phyloP scores from a whole-genome alignment of 2,329 filamentous ascomycete species.

The Epichloe glyceriae region DNA sequence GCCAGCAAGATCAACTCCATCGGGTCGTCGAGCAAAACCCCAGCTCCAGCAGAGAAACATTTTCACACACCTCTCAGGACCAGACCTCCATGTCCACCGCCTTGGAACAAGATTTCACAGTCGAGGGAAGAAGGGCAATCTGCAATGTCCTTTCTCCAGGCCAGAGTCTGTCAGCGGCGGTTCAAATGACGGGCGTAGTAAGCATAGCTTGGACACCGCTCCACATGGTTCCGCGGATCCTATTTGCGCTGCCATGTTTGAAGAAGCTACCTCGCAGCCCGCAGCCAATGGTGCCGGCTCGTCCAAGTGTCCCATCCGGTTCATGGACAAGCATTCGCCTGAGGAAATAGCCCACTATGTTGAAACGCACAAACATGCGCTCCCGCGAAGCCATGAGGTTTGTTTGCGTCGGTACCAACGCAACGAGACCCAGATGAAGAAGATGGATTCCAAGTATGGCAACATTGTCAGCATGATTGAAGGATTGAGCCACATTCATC shows the following conservation, averaged over 20 bases:
- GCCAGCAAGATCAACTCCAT: slow-evolving; percentile 38
- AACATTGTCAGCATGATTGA: slow-evolving; percentile 90
- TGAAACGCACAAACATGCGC: slow-evolving; percentile 87
- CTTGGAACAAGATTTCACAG: slow-evolving; percentile 84
- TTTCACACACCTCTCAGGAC: slow-evolving; percentile 30
- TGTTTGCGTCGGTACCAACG: slow-evolving; percentile 83
- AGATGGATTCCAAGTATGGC: slow-evolving; percentile 89
- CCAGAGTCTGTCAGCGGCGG: slow-evolving; percentile 23
- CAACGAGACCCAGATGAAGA: slow-evolving; percentile 71
- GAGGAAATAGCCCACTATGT: slow-evolving; percentile 91
- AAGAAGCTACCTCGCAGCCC: slow-evolving; percentile 42
- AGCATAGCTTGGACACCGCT: slow-evolving; percentile 22
- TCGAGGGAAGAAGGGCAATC: slow-evolving; percentile 62
- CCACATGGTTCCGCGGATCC: slow-evolving; percentile 42
- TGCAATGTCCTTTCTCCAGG: slow-evolving; percentile 69
- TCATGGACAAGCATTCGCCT: slow-evolving; percentile 80
- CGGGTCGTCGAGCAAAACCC: slow-evolving; percentile 37
- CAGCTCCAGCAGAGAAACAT: slow-evolving; percentile 34
- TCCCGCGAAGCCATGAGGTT: slow-evolving; percentile 85
- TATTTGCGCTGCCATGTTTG: slow-evolving; percentile 51
- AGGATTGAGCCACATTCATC: slow-evolving; percentile 74
- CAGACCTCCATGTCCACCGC: slow-evolving; percentile 49
- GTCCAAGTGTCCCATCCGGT: slow-evolving; percentile 80
- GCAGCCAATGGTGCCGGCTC: slow-evolving; percentile 36
- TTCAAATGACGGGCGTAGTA: slow-evolving; percentile 10